A percentile compares a stretch with the other conserved stretches of the same genome.
phyloP scores from a whole-genome alignment of 129 eudicot species.

The Flaveria linearis region DNA sequence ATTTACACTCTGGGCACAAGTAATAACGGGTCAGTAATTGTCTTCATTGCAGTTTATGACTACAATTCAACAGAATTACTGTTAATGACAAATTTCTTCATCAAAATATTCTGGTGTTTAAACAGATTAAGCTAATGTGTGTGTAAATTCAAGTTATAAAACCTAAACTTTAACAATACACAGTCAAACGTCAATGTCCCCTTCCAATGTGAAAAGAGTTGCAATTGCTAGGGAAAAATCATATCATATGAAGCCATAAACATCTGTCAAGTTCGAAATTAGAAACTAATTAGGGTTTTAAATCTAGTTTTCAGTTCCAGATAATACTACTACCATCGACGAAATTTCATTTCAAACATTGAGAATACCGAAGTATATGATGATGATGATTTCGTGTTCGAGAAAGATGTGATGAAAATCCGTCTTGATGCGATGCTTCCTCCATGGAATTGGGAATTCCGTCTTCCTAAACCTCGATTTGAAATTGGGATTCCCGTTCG shows the following conservation, averaged over 20 bases:
- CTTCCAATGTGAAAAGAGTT: neutral
- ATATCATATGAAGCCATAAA: neutral
- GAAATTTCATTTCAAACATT: neutral
- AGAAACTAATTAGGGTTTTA: too few relatives aligned
- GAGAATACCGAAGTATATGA: constrained; percentile 13
- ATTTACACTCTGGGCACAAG: neutral
- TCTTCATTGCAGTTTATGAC: neutral
- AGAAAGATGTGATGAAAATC: constrained; percentile 16
- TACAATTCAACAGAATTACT: neutral
- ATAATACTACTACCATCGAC: neutral
- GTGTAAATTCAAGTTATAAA: neutral
- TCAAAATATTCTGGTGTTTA: neutral
- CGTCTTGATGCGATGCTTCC: constrained; percentile 32
- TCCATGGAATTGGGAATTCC: constrained; percentile 31
- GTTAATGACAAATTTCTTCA: neutral
- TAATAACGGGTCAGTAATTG: constrained; percentile 1
- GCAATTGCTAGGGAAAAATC: neutral
- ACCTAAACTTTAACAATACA: neutral
- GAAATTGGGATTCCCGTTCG: constrained; percentile 39
- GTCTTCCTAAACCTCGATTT: constrained; percentile 25
- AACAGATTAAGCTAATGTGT: neutral
- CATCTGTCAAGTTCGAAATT: too few relatives aligned
- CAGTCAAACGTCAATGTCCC: neutral
- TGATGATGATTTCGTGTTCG: constrained; percentile 10
- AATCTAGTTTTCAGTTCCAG: neutral